A percentile compares a stretch with the other conserved stretches of the same genome.
These are phyloP conservation scores for Clarireedia hainanense DNA, from an alignment of 2,329 filamentous ascomycete genomes.

Conservation along the genomic window DNA sequence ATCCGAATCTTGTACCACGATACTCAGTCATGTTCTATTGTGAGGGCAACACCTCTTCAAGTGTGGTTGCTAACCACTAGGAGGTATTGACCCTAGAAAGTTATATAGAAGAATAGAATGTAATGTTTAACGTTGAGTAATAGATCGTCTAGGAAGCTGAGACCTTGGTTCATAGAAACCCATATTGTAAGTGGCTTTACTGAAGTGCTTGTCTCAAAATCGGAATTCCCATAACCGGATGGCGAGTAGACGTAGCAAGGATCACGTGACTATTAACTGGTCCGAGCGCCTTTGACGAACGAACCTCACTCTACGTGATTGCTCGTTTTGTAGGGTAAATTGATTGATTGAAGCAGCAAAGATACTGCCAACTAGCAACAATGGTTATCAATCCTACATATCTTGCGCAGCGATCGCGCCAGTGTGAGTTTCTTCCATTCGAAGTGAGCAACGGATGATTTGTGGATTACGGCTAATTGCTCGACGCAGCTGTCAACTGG, in stretches of 20 bases:
- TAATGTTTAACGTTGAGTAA: no score
- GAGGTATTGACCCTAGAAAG: no score
- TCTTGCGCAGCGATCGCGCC: slow-evolving; percentile 72
- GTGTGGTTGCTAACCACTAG: no score
- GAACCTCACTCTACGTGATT: slow-evolving; percentile 4
- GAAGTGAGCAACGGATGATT: background rate
- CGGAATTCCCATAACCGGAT: slow-evolving; percentile 8
- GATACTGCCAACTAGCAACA: slow-evolving; percentile 26
- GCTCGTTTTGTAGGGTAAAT: background rate
- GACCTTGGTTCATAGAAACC: no score
- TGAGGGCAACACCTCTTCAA: no score
- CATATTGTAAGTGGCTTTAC: no score
- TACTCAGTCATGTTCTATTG: no score
- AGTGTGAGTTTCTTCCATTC: slow-evolving; percentile 50
- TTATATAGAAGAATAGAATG: no score
- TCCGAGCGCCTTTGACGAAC: slow-evolving; percentile 2
- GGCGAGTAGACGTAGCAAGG: background rate
- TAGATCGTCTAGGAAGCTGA: no score
- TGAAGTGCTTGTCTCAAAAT: background rate
- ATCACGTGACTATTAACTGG: background rate
- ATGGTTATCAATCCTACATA: slow-evolving; percentile 93
- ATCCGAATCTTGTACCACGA: no score
- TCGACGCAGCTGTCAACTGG: slow-evolving; percentile 71
- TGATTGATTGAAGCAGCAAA: slow-evolving; percentile 2
- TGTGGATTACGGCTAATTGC: slow-evolving; percentile 44